phyloP scores from a whole-genome alignment of 345 rosid species.

The Zanthoxylum bungeanum region DNA sequence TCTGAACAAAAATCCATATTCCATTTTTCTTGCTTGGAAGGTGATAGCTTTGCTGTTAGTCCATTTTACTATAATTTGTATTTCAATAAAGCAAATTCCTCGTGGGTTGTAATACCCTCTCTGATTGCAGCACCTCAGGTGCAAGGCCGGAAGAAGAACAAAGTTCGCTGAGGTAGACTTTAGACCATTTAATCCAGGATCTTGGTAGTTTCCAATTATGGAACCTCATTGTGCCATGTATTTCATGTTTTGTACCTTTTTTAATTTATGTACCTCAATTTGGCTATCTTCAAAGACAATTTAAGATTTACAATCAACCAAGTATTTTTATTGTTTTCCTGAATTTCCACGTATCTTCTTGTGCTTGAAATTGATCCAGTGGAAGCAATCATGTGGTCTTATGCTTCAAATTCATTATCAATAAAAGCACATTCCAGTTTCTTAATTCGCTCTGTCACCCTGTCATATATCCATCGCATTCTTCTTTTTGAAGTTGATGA shows the following conservation, averaged over 20 bases:
- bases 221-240: background rate
- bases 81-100: conserved; percentile 62
- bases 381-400: background rate
- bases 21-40: conserved; percentile 81
- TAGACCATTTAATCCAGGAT: background rate
- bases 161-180: conserved; percentile 34
- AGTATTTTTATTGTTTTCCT: background rate
- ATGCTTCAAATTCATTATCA: background rate
- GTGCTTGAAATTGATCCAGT: background rate
- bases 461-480: too few relatives aligned
- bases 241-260: background rate
- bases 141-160: conserved; percentile 43
- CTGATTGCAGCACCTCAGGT: conserved; percentile 38
- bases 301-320: background rate
- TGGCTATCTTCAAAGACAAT: background rate
- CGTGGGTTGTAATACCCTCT: conserved; percentile 69
- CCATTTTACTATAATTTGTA: conserved; percentile 60
- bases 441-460: too few relatives aligned
- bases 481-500: too few relatives aligned
- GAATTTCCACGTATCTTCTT: background rate
- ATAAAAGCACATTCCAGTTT: too few relatives aligned
- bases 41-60: conserved; percentile 72
- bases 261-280: background rate
- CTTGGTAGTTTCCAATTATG: background rate
- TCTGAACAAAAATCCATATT: conserved; percentile 52